phyloP scores from a whole-genome alignment of 192 early-diverging fungal genomes.

The Gryganskiella cystojenkinii region DNA sequence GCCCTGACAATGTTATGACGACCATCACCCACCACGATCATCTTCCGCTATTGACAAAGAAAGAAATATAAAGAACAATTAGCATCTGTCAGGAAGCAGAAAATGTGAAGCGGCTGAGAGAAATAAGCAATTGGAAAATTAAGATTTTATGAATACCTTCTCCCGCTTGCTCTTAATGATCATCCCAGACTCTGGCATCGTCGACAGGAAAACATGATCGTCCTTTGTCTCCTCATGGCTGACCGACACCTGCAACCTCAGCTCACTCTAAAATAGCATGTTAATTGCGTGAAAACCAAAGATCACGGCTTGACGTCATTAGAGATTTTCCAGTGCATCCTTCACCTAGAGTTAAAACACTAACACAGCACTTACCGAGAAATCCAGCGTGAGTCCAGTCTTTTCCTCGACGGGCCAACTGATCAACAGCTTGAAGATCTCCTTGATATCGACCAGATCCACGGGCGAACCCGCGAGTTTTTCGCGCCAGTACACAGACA shows the following conservation, averaged over 20 bases:
- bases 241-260: conserved; percentile 62
- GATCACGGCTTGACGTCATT: neutral
- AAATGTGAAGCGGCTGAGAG: neutral
- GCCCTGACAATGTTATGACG: conserved; percentile 57
- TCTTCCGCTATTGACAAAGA: conserved; percentile 40
- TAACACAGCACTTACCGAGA: conserved; percentile 18
- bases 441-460: conserved; percentile 64
- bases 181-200: conserved; percentile 64
- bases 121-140: neutral
- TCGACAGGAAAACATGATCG: conserved; percentile 73
- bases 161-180: conserved; percentile 61
- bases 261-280: conserved; percentile 44
- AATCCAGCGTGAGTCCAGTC: conserved; percentile 49
- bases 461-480: conserved; percentile 15
- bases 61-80: neutral
- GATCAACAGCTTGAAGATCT: conserved; percentile 64
- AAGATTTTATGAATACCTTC: conserved; percentile 51
- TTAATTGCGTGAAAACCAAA: neutral
- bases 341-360: neutral
- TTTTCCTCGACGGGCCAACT: conserved; percentile 38
- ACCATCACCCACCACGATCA: conserved; percentile 57
- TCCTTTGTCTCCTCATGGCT: conserved; percentile 63
- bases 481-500: conserved; percentile 39
- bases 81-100: too few relatives aligned
- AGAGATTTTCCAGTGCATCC: neutral